Percentiles rank a stretch among this genome's conserved stretches.
These are phyloP conservation scores for Mollisiaceae sp. DNA, from an alignment of 2,329 filamentous ascomycete genomes.

Conservation along the genomic window DNA sequence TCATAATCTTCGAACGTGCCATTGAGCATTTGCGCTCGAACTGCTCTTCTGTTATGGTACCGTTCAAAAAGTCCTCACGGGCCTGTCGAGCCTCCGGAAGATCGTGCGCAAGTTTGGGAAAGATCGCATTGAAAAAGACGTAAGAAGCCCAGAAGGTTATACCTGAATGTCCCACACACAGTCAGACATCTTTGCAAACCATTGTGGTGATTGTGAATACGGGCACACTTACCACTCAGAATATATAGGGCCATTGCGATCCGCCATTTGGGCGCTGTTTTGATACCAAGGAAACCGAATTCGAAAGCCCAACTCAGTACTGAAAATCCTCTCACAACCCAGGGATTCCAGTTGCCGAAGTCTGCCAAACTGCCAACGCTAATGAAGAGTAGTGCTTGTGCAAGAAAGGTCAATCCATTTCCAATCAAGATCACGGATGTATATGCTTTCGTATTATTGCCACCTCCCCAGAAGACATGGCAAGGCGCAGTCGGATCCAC, in stretches of 20 bases:
- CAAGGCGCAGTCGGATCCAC: slow-evolving; percentile 37
- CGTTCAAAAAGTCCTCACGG: slow-evolving; percentile 31
- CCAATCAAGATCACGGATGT: slow-evolving; percentile 40
- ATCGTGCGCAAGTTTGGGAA: slow-evolving; percentile 41
- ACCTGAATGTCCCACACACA: slow-evolving; percentile 26
- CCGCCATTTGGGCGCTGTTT: slow-evolving; percentile 37
- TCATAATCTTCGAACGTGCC: slow-evolving; percentile 41
- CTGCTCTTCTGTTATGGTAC: slow-evolving; percentile 34
- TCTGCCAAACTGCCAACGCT: slow-evolving; percentile 40
- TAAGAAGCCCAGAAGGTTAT: slow-evolving; percentile 42
- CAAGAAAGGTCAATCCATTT: slow-evolving; percentile 39
- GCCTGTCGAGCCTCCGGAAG: slow-evolving; percentile 39
- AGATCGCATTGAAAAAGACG: slow-evolving; percentile 43
- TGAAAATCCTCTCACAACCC: slow-evolving; percentile 41
- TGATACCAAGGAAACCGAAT: slow-evolving; percentile 41
- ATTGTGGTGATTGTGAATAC: not conserved
- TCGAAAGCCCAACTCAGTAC: slow-evolving; percentile 40
- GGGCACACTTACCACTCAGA: slow-evolving; percentile 38
- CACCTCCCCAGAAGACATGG: slow-evolving; percentile 41
- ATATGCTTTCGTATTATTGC: slow-evolving; percentile 37
- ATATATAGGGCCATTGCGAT: slow-evolving; percentile 42
- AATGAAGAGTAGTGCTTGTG: slow-evolving; percentile 39
- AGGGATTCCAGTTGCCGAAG: slow-evolving; percentile 42
- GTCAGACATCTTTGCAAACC: not conserved
- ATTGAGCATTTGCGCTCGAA: slow-evolving; percentile 39